These are phyloP conservation scores for Cruciata laevipes DNA, from an alignment of 257 asterid genomes.

Conservation along the genomic window DNA sequence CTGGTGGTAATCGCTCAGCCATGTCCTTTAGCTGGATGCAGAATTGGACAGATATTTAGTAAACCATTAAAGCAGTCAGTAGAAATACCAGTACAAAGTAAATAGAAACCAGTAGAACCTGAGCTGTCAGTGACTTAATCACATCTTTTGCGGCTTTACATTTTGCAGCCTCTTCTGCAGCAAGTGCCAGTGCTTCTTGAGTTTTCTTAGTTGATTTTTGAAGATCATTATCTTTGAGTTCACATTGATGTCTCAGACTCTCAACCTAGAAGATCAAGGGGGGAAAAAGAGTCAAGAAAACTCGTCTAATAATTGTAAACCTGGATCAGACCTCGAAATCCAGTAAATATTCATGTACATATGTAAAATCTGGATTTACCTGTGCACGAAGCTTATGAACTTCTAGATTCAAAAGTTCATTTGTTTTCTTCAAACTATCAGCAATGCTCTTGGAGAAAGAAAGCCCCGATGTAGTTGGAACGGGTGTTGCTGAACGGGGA, in stretches of 20 bases:
- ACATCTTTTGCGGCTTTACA: conserved; percentile 95
- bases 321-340: conserved; percentile 9
- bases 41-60: background rate
- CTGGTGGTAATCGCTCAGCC: conserved; percentile 91
- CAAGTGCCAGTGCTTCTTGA: conserved; percentile 76
- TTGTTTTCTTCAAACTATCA: conserved; percentile 81
- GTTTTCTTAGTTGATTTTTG: conserved; percentile 63
- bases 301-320: background rate
- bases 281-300: conserved; percentile 12
- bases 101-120: conserved; percentile 36
- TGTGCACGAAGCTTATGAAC: conserved; percentile 71
- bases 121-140: conserved; percentile 81
- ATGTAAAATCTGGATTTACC: conserved; percentile 33
- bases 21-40: conserved; percentile 76
- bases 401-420: conserved; percentile 78
- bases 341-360: background rate
- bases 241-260: conserved; percentile 64
- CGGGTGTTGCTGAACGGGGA: conserved; percentile 86
- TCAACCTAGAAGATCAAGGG: conserved; percentile 40
- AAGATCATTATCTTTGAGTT: conserved; percentile 67
- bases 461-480: conserved; percentile 83
- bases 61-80: background rate
- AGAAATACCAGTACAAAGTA: background rate
- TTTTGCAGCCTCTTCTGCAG: conserved; percentile 86
- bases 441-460: conserved; percentile 70